Conservation (phyloP, 108 stramenopile genomes). For the Conticribra weissflogii region DNA sequence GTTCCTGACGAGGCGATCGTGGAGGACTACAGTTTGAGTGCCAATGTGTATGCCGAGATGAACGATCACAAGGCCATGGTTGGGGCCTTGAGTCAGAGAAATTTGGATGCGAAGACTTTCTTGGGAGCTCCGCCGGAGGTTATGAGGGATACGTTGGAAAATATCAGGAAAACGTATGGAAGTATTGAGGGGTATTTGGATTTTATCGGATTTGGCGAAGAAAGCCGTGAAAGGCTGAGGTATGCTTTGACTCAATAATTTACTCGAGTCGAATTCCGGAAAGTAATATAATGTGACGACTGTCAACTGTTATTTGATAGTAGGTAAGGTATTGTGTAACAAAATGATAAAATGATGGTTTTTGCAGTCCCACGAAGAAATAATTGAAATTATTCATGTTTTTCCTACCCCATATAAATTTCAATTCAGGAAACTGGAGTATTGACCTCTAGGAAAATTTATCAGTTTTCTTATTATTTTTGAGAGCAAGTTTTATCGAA, state of each 20-base stretch:
- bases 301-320: no score
- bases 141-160: constrained; percentile 81
- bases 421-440: no score
- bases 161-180: constrained; percentile 77
- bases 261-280: no score
- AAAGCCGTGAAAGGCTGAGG: constrained; percentile 70
- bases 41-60: constrained; percentile 94
- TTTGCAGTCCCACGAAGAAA: no score
- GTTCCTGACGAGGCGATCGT: constrained; percentile 80
- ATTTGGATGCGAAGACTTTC: constrained; percentile 87
- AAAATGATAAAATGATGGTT: no score
- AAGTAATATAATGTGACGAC: no score
- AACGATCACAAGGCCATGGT: constrained; percentile 94
- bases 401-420: no score
- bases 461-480: no score
- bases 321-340: no score
- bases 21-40: constrained; percentile 87
- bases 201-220: constrained; percentile 87
- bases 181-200: constrained; percentile 87
- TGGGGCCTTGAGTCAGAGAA: constrained; percentile 86
- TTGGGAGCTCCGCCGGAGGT: constrained; percentile 89
- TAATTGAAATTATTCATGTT: no score
- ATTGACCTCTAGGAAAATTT: no score
- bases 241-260: constrained; percentile 66
- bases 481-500: no score